These are phyloP conservation scores for Sporodiniella umbellata DNA, from an alignment of 371 early-diverging fungal genomes.

Conservation along the genomic window DNA sequence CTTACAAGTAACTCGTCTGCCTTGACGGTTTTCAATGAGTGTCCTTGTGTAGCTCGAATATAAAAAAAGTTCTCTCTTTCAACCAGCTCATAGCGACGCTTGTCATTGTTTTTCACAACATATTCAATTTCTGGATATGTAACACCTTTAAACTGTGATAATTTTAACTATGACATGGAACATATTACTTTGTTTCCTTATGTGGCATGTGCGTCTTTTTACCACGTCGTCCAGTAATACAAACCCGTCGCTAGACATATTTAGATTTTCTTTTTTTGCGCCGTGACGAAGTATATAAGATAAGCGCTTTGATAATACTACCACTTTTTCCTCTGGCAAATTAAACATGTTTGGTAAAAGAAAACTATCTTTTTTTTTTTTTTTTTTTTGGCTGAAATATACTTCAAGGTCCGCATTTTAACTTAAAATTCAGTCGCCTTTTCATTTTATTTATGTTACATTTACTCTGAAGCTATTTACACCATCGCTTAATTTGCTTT, in stretches of 20 bases:
- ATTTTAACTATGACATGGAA: not conserved
- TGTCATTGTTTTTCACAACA: constrained; percentile 73
- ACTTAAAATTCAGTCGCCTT: too few relatives aligned
- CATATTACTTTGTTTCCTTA: not conserved
- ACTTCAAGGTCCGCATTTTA: too few relatives aligned
- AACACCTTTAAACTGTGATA: constrained; percentile 40
- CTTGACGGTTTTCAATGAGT: constrained; percentile 47
- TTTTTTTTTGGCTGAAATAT: too few relatives aligned
- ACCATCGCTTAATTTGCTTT: not conserved
- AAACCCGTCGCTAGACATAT: constrained; percentile 74
- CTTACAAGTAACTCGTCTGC: constrained; percentile 51
- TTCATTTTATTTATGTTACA: too few relatives aligned
- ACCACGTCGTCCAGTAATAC: constrained; percentile 63
- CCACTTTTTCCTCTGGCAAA: not conserved
- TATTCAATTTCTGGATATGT: constrained; percentile 52
- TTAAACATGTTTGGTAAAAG: constrained; percentile 10
- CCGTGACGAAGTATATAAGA: constrained; percentile 84
- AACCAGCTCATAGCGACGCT: constrained; percentile 70
- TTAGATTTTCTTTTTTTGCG: constrained; percentile 72
- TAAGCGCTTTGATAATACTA: constrained; percentile 66
- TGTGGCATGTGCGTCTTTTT: not conserved
- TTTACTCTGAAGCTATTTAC: not conserved
- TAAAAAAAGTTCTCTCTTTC: constrained; percentile 42
- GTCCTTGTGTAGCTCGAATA: constrained; percentile 89
- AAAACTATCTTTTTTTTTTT: too few relatives aligned